Percentiles rank a stretch among this genome's conserved stretches.
phyloP scores from a whole-genome alignment of 139 green algal genomes.

The Coelastrella sp. region DNA sequence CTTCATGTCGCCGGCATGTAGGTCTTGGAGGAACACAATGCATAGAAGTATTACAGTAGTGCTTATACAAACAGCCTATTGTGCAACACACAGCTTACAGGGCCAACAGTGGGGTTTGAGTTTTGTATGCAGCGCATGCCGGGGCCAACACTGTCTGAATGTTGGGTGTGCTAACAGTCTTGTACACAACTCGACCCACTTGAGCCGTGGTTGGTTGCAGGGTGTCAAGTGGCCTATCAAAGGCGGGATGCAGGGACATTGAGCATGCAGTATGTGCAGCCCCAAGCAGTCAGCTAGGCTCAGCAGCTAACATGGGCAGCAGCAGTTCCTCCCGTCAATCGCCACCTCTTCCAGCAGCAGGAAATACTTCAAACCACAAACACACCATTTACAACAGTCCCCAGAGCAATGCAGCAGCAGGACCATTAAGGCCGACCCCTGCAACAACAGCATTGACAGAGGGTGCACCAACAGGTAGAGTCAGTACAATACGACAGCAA shows the following conservation, averaged over 20 bases:
- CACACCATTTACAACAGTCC: not conserved
- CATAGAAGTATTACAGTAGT: no score
- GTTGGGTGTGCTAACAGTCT: no score
- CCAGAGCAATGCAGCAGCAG: slow-evolving; percentile 16
- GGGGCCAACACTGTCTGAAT: no score
- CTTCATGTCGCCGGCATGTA: no score
- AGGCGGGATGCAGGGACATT: not conserved
- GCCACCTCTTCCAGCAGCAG: not conserved
- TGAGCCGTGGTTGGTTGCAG: not conserved
- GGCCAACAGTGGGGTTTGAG: no score
- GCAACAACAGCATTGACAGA: not conserved
- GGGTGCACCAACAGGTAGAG: not conserved
- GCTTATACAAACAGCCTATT: no score
- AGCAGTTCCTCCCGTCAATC: not conserved
- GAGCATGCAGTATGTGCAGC: not conserved
- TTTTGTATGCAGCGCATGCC: no score
- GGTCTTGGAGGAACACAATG: no score
- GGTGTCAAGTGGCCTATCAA: not conserved
- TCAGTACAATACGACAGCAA: not conserved
- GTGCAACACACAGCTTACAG: no score
- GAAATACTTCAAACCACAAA: not conserved
- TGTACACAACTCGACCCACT: no score
- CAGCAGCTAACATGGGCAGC: not conserved
- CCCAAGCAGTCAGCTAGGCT: not conserved
- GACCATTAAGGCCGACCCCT: not conserved